Evolutionary conservation across 108 stramenopile species (phyloP), one percentile per base, ranked within the genome.

Genomic region (Skeletonema tropicum): DNA sequence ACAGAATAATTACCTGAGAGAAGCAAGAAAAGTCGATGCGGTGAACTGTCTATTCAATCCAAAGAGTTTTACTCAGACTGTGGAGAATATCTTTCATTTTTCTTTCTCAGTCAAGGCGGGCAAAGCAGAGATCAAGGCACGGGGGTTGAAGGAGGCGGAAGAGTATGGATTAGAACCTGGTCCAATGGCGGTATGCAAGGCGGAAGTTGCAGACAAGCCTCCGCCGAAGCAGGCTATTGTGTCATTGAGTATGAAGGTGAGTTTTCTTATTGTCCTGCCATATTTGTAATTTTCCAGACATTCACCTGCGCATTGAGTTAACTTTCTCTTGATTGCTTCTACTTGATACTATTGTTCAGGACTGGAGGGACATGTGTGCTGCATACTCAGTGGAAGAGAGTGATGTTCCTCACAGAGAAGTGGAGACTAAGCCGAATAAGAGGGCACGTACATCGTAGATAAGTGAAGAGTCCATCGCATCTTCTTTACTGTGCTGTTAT

Each of bases 31-130:
- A 23, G 77, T 93, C 6, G 71, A 85, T 65, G 87, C 81, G 0
- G 71, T 91, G 3, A 48, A 87, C 19, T 83, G 80, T 58, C 80
- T 97, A 5, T 86, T 94, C 80, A 92, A 97, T 62, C 96, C 94
- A 4, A 78, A 86, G 45, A 86, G 85, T 60, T 95, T 95, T 71
- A 94, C 94, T 1, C 91, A 97, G 71, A 93, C 96, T 8, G 93
- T 94, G 14, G 96, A 97, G 75, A 97, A 97, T 72, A 79, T 97
- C 19, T 94, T 92, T 68, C 82, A 91, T 73, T 95, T 90, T 63
- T 83, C 85, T 33, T 95, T 94, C 73, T 57, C 94, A 36, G 70
- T 97, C 64, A 94, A 95, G 73, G 63, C 86, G 25, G 88, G 87
- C 12, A 60, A 41, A 23, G 89, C 89, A 0, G 59, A 46, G 25